Evolutionary conservation across 2,329 filamentous ascomycete genomes (phyloP), one percentile per base, ranked within the genome.

Genomic region (Dothiorella sarmentorum): DNA sequence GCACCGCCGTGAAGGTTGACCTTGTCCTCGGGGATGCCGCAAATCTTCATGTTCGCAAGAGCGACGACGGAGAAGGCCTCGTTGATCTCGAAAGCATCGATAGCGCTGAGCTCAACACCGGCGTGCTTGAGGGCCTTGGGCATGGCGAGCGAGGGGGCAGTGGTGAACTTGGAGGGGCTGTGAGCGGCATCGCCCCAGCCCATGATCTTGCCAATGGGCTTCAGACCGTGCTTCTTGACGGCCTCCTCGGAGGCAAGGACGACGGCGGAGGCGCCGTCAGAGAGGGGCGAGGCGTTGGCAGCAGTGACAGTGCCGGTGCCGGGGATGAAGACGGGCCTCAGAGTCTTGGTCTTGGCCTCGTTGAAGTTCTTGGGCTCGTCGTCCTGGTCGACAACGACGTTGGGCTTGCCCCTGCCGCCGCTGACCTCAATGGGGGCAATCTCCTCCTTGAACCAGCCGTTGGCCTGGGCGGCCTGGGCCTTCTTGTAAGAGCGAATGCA

Each of bases 51-150:
- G 81, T 99, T 99, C 65, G 94, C 92, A 55, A 99, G 83, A 37
- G 94, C 91, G 63, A 99, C 94, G 51, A 96, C 94, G 63, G 90
- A 94, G 82, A 99, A 99, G 40, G 94, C 94, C 82, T 99, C 94
- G 81, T 99, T 99, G 82, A 99, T 97, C 82, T 99, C 94, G 75
- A 94, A 99, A 67, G 86, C 94, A 70, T 97, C 93, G 60, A 99
- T 82, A 61, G 90, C 82, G 63, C 87, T 85, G 66, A 86, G 82
- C 59, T 85, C 83, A 62, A 99, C 78, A 63, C 90, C 89, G 62
- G 94, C 94, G 77, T 99, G 93, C 82, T 93, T 91, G 71, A 99
- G 85, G 60, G 94, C 94, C 82, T 97, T 99, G 73, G 94, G 94
- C 68, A 99, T 95, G 65, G 94, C 94, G 59, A 97, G 84, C 18